Evolutionary conservation across 176 grass and related monocot species (phyloP).

Genomic region (Paspalum notatum): DNA sequence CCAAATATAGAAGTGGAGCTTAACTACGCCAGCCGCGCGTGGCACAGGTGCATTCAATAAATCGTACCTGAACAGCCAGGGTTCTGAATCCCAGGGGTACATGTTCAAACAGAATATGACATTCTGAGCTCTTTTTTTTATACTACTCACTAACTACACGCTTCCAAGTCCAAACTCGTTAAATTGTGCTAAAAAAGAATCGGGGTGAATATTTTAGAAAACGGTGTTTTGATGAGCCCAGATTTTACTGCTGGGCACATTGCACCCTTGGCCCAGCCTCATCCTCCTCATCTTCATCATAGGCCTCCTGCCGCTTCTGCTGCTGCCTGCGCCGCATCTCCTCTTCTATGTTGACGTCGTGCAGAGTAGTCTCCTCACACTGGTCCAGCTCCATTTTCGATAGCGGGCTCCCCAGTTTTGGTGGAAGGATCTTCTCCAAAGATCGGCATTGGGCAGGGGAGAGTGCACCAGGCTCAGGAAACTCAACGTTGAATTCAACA

Average conservation of each 20-base stretch:
- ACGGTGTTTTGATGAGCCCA: neutral
- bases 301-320: constrained; percentile 69
- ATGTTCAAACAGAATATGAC: neutral
- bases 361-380: constrained; percentile 82
- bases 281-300: constrained; percentile 73
- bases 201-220: neutral
- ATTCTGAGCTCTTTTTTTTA: neutral
- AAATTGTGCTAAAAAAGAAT: neutral
- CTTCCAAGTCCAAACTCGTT: neutral
- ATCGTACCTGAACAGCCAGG: neutral
- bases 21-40: neutral
- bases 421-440: constrained; percentile 69
- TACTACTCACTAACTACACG: neutral
- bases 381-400: constrained; percentile 70
- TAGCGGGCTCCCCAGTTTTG: constrained; percentile 44
- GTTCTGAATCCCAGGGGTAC: neutral
- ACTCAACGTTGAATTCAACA: constrained; percentile 83
- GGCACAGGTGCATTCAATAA: neutral
- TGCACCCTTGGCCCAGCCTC: constrained; percentile 71
- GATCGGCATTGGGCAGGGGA: constrained; percentile 56
- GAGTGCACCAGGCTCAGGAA: constrained; percentile 64
- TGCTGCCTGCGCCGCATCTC: constrained; percentile 83
- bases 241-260: constrained; percentile 84
- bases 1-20: neutral
- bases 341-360: constrained; percentile 90